These are phyloP conservation scores for Batkoa obscura DNA, from an alignment of 371 early-diverging fungal genomes.

Conservation along the genomic window DNA sequence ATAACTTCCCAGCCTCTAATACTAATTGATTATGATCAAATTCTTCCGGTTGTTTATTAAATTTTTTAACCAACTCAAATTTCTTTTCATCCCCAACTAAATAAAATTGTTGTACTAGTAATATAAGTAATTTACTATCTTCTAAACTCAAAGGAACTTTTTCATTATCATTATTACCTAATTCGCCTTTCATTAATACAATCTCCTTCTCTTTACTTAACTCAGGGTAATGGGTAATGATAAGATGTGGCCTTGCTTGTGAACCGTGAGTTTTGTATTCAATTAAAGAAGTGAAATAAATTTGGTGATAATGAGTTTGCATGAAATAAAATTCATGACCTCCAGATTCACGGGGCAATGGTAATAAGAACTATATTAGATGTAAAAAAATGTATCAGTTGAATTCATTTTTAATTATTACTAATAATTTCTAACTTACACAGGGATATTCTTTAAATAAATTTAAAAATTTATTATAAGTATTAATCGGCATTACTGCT, in stretches of 20 bases:
- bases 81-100: constrained; percentile 52
- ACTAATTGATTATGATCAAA: constrained; percentile 65
- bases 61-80: constrained; percentile 43
- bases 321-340: constrained; percentile 77
- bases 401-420: neutral
- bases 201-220: constrained; percentile 52
- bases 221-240: constrained; percentile 77
- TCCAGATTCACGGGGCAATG: constrained; percentile 47
- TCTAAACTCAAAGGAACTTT: constrained; percentile 34
- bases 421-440: constrained; percentile 20
- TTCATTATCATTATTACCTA: constrained; percentile 20
- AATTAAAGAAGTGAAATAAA: constrained; percentile 68
- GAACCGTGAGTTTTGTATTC: constrained; percentile 74
- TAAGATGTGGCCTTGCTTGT: constrained; percentile 64
- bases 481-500: constrained; percentile 49
- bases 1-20: constrained; percentile 9
- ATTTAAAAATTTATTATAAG: constrained; percentile 43
- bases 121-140: constrained; percentile 66
- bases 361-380: constrained; percentile 52
- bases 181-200: constrained; percentile 81
- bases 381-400: neutral
- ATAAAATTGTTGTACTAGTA: constrained; percentile 74
- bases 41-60: constrained; percentile 47
- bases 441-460: constrained; percentile 46
- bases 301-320: constrained; percentile 66